Evolutionary conservation across 2,329 filamentous ascomycete genomes (phyloP).

Genomic region (Dothistroma pini): DNA sequence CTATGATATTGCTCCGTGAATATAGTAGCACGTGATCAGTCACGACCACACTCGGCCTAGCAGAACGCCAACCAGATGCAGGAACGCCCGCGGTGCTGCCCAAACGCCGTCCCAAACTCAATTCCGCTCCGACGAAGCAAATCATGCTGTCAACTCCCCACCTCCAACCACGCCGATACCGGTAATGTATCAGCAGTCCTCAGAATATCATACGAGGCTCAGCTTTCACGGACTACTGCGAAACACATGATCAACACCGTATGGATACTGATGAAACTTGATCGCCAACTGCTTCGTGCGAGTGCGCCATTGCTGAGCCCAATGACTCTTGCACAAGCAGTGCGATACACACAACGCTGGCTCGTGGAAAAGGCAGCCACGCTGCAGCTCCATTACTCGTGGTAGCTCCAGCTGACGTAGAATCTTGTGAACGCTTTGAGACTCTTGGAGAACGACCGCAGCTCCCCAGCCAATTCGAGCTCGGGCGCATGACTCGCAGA

Average conservation of each 20-base stretch:
- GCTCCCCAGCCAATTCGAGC: constrained; percentile 1
- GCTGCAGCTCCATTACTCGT: constrained; percentile 9
- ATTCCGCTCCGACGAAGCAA: not conserved
- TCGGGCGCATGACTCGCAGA: constrained; percentile 7
- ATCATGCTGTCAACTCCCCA: not conserved
- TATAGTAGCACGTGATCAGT: not conserved
- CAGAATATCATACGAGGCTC: not conserved
- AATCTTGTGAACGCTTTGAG: not conserved
- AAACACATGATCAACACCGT: not conserved
- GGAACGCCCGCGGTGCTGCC: not conserved
- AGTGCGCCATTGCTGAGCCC: not conserved
- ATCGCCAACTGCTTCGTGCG: not conserved
- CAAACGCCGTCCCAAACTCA: not conserved
- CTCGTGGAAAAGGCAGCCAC: not conserved
- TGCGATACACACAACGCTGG: constrained; percentile 6
- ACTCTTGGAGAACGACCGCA: not conserved
- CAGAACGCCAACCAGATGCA: not conserved
- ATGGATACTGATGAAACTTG: not conserved
- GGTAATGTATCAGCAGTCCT: not conserved
- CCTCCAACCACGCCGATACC: not conserved
- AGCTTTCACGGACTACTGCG: not conserved
- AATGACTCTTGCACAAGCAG: not conserved
- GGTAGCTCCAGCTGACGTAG: not conserved
- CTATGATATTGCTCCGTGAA: not conserved
- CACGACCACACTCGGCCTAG: not conserved